Base-by-base conservation (phyloP, 2,329 filamentous ascomycete species). In the Ophiostoma triangulosporum region DNA sequence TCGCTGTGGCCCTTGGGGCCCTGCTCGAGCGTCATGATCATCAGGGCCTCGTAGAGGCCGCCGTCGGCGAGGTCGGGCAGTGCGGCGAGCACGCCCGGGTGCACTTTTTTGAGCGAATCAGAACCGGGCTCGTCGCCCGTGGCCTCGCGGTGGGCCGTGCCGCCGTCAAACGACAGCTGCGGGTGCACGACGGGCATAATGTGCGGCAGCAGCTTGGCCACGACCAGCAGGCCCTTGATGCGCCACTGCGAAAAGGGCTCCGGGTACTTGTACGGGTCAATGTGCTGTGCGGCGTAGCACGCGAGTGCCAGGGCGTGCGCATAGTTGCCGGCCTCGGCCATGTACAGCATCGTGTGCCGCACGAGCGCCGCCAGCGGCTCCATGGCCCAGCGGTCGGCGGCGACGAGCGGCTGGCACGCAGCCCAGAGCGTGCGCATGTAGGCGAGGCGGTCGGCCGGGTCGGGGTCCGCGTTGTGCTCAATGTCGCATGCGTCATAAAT, bases 201-300 rank as follows among this genome's bases (percentile, higher is more conserved):
- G 55, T 75, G 70, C 56, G 72, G 69, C 6, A 81, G 63, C 2
- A 79, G 64, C 57, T 76, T 76, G 45, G 73, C 73, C 15, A 81
- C 64, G 46, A 73, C 67, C 51, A 78, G 66, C 11, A 80, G 61
- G 11, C 71, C 70, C 60, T 76, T 77, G 27, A 78, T 65, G 24
- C 79, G 68, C 26, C 69, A 66, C 0, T 70, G 69, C 48, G 73
- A 69, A 59, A 78, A 78, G 0, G 76, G 73, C 53, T 73, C 69
- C 12, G 71, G 66, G 51, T 70, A 68, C 40, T 70, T 72, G 60
- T 73, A 74, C 0, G 77, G 73, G 31, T 80, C 73, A 58, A 71
- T 69, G 22, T 69, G 63, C 5, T 71, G 65, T 5, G 73, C 70
- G 0, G 72, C 60, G 22, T 80, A 71, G 57, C 74, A 75, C 1